Evolutionary conservation across 495 filamentous ascomycete species (phyloP).

Genomic region (Talaromyces thailandensis): DNA sequence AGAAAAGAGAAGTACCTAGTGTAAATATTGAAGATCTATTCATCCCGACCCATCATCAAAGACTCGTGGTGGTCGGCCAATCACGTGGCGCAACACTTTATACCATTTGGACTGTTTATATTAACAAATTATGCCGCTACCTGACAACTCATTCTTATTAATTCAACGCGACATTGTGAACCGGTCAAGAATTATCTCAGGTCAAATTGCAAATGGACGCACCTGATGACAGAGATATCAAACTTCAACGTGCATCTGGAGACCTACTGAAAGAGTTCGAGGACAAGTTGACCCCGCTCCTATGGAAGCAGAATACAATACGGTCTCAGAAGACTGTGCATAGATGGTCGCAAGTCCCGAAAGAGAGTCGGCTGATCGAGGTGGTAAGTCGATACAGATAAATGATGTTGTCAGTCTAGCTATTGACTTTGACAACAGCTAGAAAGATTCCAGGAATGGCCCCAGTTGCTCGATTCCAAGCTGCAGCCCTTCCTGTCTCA

Average conservation of each 20-base stretch:
- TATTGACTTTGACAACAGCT: conserved; percentile 40
- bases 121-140: neutral
- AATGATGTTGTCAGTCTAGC: neutral
- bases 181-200: neutral
- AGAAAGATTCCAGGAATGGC: conserved; percentile 91
- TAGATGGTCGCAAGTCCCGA: conserved; percentile 29
- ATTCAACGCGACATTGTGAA: neutral
- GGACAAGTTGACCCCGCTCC: conserved; percentile 39
- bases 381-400: conserved; percentile 23
- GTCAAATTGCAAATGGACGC: conserved; percentile 29
- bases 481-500: conserved; percentile 63
- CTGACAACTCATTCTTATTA: neutral
- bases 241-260: conserved; percentile 60
- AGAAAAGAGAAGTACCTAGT: too few species aligned
- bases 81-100: neutral
- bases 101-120: neutral
- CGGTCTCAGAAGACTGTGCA: conserved; percentile 24
- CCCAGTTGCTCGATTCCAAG: conserved; percentile 89
- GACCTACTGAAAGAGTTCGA: conserved; percentile 59
- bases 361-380: conserved; percentile 32
- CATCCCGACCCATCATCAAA: neutral
- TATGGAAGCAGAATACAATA: conserved; percentile 31
- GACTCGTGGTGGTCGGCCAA: neutral
- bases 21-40: too few species aligned
- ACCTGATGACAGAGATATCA: conserved; percentile 56